phyloP scores from a whole-genome alignment of 805 yeast species.

The Blastobotrys robertii region DNA sequence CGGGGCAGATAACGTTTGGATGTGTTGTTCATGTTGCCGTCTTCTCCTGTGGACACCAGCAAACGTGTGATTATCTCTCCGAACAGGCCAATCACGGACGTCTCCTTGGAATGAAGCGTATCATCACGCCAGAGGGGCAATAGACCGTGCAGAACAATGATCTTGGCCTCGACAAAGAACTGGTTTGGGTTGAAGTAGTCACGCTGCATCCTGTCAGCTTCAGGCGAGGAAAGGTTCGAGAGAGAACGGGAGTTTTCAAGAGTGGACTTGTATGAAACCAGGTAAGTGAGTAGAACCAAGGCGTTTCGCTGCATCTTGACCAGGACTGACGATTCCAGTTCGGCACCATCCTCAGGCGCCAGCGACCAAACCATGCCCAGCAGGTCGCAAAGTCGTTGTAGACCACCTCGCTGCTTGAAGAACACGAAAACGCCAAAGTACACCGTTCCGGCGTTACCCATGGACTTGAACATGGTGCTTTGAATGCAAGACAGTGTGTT shows the following conservation, averaged over 20 bases:
- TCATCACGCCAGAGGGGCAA: constrained; percentile 13
- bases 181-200: constrained; percentile 22
- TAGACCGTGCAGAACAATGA: constrained; percentile 15
- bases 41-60: constrained; percentile 13
- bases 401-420: constrained; percentile 24
- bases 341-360: constrained; percentile 2
- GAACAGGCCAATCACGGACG: constrained; percentile 10
- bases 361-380: constrained; percentile 15
- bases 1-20: constrained; percentile 13
- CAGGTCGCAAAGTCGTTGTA: constrained; percentile 17
- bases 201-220: constrained; percentile 15
- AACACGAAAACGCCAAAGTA: constrained; percentile 19
- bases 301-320: constrained; percentile 13
- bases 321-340: constrained; percentile 4
- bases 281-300: constrained; percentile 17
- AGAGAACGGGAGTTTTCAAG: constrained; percentile 21
- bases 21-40: constrained; percentile 1
- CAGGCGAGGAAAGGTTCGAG: constrained; percentile 15
- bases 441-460: constrained; percentile 8
- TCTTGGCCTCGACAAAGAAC: constrained; percentile 24
- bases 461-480: constrained; percentile 11
- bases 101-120: constrained; percentile 6
- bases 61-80: constrained; percentile 13
- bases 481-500: constrained; percentile 11
- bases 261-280: constrained; percentile 19